Conservation (phyloP, 2,329 filamentous ascomycete genomes). For the Ophiocordyceps australis region DNA sequence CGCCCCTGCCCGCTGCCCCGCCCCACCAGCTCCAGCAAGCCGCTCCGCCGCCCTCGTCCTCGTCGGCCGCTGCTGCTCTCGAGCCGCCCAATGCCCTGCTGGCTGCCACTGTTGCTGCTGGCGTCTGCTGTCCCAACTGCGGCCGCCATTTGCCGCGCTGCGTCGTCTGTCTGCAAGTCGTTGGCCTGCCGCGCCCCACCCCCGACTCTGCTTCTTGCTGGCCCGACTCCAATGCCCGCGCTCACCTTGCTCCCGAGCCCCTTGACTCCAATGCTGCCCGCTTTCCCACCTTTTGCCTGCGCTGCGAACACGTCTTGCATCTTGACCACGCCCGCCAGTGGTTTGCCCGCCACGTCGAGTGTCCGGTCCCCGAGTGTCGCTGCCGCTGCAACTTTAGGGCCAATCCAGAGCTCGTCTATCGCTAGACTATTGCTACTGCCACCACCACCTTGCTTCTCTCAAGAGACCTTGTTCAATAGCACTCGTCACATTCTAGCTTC, state of each 20-base stretch:
- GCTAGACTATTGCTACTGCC: too few relatives aligned
- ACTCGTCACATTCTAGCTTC: too few relatives aligned
- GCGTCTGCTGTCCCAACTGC: constrained; percentile 48
- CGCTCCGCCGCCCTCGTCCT: constrained; percentile 5
- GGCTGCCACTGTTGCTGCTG: constrained; percentile 36
- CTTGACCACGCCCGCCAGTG: constrained; percentile 49
- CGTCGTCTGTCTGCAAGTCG: constrained; percentile 48
- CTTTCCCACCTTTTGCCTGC: constrained; percentile 52
- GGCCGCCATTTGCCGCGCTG: constrained; percentile 49
- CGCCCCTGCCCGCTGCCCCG: not conserved
- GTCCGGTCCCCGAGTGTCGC: constrained; percentile 49
- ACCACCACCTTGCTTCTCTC: too few relatives aligned
- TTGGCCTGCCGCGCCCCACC: constrained; percentile 42
- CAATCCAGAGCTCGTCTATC: constrained; percentile 40
- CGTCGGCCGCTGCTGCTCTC: constrained; percentile 6
- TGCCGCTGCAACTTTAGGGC: constrained; percentile 45
- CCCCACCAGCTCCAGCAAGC: too few relatives aligned
- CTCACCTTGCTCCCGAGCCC: too few relatives aligned
- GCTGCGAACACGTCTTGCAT: constrained; percentile 50
- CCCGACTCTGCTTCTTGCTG: constrained; percentile 25
- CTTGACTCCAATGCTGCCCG: too few relatives aligned
- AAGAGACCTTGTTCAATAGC: too few relatives aligned
- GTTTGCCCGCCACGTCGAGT: constrained; percentile 47
- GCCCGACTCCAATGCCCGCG: constrained; percentile 8
- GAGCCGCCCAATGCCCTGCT: constrained; percentile 35